Percentiles rank a stretch among this genome's conserved stretches.
Conservation (phyloP, 2,329 filamentous ascomycete species). For the Grosmannia serpens region DNA sequence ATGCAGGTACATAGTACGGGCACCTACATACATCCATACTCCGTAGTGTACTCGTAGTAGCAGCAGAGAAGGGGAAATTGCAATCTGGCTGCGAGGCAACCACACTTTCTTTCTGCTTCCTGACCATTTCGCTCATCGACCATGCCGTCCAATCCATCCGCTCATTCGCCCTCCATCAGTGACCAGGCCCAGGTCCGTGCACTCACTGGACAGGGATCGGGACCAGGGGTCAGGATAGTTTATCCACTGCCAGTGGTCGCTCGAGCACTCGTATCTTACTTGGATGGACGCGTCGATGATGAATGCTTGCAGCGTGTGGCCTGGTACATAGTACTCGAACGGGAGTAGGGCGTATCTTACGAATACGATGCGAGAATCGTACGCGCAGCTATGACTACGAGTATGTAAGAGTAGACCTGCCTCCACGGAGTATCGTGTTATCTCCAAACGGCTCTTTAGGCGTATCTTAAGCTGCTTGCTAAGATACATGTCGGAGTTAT, state of each 20-base stretch:
- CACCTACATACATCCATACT: neutral
- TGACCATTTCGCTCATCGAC: neutral
- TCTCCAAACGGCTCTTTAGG: neutral
- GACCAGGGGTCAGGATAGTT: neutral
- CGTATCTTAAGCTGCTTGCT: neutral
- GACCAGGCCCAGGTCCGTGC: neutral
- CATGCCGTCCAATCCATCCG: neutral
- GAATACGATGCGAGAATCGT: too few species aligned
- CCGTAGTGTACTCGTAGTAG: too few species aligned
- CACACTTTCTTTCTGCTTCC: neutral
- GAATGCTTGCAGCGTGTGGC: too few species aligned
- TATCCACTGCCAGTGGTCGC: neutral
- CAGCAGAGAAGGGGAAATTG: neutral
- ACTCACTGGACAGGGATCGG: neutral
- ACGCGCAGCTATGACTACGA: too few species aligned
- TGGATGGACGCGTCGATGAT: too few species aligned
- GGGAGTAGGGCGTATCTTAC: too few species aligned
- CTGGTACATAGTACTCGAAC: too few species aligned
- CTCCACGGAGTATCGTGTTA: too few species aligned
- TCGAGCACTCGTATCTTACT: neutral
- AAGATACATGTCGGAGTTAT: neutral
- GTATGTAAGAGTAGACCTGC: too few species aligned
- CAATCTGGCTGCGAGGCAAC: neutral
- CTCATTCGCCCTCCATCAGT: neutral
- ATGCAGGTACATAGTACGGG: neutral